A percentile compares a stretch with the other conserved stretches of the same genome.
These are phyloP conservation scores for Epichloe elymi DNA, from an alignment of 2,329 filamentous ascomycete species.

Conservation along the genomic window DNA sequence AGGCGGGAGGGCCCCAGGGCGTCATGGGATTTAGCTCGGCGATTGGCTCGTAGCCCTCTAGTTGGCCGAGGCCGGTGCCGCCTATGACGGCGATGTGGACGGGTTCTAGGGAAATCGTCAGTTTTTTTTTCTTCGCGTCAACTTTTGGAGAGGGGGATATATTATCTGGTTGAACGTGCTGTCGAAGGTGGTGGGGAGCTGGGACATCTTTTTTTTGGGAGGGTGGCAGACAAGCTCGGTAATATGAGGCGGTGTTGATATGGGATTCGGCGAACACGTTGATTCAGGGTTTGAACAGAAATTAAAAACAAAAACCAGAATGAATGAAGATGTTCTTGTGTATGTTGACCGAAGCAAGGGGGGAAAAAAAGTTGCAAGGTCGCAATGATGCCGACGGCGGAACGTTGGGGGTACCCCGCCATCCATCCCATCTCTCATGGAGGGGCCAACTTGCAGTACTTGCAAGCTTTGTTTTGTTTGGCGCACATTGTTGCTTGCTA, in stretches of 20 bases:
- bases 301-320: no score
- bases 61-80: constrained; percentile 80
- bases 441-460: not conserved
- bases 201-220: constrained; percentile 25
- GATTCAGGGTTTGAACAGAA: no score
- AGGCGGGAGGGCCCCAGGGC: constrained; percentile 73
- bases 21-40: constrained; percentile 65
- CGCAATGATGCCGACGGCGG: not conserved
- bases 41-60: constrained; percentile 76
- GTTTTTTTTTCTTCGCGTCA: not conserved
- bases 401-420: not conserved
- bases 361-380: not conserved
- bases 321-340: no score
- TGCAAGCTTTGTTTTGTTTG: not conserved
- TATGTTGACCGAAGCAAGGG: not conserved
- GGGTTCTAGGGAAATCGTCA: constrained; percentile 32
- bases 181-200: constrained; percentile 45
- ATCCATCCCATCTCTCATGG: not conserved
- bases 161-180: constrained; percentile 26
- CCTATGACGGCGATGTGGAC: constrained; percentile 83
- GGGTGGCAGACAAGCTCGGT: not conserved
- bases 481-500: constrained; percentile 1
- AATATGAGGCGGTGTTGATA: not conserved
- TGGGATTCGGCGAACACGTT: not conserved
- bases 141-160: not conserved